These are phyloP conservation scores for Penicillium alfredii DNA, from an alignment of 495 filamentous ascomycete species.

Conservation along the genomic window DNA sequence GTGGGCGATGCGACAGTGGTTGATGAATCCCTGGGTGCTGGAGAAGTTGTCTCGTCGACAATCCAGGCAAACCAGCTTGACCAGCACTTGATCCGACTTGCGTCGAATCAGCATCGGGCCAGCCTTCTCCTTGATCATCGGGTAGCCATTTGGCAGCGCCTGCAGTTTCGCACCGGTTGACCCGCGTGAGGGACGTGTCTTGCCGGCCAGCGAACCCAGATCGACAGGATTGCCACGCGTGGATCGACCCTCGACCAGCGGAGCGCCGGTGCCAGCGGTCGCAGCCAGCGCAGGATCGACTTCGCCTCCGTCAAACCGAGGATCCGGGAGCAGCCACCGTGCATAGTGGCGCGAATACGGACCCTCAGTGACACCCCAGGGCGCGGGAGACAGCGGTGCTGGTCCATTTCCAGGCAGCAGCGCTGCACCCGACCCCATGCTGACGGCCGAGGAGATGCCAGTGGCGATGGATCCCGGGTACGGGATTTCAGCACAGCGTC, in stretches of 20 bases:
- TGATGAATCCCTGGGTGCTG: constrained; percentile 95
- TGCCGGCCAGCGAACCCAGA: constrained; percentile 45
- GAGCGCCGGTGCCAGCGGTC: constrained; percentile 27
- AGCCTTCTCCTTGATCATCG: constrained; percentile 59
- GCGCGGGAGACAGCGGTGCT: constrained; percentile 60
- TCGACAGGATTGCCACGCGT: constrained; percentile 70
- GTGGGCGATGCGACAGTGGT: constrained; percentile 95
- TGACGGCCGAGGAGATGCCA: constrained; percentile 57
- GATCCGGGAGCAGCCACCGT: constrained; percentile 87
- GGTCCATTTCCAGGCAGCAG: constrained; percentile 49
- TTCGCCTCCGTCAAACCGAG: constrained; percentile 70
- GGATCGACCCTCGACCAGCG: constrained; percentile 53
- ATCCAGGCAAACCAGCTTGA: constrained; percentile 83
- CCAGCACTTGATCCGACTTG: constrained; percentile 53
- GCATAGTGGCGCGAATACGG: constrained; percentile 92
- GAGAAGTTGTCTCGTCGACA: constrained; percentile 87
- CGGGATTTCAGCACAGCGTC: constrained; percentile 84
- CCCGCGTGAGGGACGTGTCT: constrained; percentile 57
- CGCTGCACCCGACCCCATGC: constrained; percentile 63
- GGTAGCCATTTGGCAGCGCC: constrained; percentile 65
- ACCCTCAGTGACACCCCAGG: constrained; percentile 85
- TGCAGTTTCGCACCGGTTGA: constrained; percentile 57
- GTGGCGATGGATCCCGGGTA: constrained; percentile 66
- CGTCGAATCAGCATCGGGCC: constrained; percentile 57
- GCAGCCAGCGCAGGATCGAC: constrained; percentile 28